Evolutionary conservation across 768 basidiomycete species (phyloP), one percentile per base, ranked within the genome.

Genomic region (Paxillus involutus): DNA sequence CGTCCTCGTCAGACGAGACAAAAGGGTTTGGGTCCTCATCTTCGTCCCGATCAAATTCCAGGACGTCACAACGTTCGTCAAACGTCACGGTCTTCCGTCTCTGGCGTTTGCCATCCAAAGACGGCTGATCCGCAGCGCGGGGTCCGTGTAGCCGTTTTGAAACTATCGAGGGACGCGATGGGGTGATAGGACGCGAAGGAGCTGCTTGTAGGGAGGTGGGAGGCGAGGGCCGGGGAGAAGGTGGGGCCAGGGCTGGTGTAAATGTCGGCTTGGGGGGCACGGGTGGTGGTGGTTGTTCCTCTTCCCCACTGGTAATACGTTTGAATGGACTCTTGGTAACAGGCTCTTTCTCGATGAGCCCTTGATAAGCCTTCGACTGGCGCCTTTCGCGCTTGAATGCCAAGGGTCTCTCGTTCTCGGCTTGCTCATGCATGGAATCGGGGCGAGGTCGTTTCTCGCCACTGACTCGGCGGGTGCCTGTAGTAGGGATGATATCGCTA

Each of bases 311-410:
- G 36, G 62, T 51, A 8, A 53, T 43, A 17, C 70, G 74, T 57
- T 75, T 82, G 75, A 94, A 94, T 19, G 91, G 91, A 62, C 89
- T 91, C 75, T 87, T 91, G 26, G 84, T 83, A 26, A 94, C 91
- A 8, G 86, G 86, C 64, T 91, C 89, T 62, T 80, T 85, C 70
- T 89, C 79, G 2, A 85, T 77, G 47, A 94, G 81, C 21, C 81
- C 83, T 63, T 90, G 86, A 58, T 86, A 86, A 6, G 77, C 81
- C 65, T 83, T 85, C 51, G 88, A 90, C 66, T 92, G 87, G 44
- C 85, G 81, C 42, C 89, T 80, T 68, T 86, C 85, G 54, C 85
- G 74, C 65, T 89, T 91, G 62, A 81, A 75, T 9, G 83, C 76
- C 52, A 89, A 80, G 0, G 87, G 87, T 40, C 82, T 81, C 56